A percentile compares a stretch with the other conserved stretches of the same genome.
phyloP scores from a whole-genome alignment of 495 filamentous ascomycete genomes.

The Aspergillus ellipticus region DNA sequence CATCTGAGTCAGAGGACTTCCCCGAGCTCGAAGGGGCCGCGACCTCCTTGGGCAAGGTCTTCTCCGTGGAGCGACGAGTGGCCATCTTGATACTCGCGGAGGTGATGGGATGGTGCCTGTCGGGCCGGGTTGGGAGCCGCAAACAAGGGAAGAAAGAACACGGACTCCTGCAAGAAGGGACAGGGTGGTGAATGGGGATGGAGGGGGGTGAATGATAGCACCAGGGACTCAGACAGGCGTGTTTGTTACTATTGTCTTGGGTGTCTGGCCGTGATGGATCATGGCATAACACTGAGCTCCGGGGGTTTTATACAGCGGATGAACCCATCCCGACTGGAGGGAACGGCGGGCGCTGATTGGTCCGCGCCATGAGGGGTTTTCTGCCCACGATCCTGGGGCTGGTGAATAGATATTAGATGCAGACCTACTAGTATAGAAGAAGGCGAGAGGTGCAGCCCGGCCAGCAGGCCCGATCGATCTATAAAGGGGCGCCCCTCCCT shows the following conservation, averaged over 20 bases:
- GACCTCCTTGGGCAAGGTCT: conserved; percentile 30
- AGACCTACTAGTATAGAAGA: not conserved
- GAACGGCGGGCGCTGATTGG: conserved; percentile 7
- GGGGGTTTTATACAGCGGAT: conserved; percentile 3
- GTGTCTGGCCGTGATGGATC: too few species aligned
- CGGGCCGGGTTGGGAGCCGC: not conserved
- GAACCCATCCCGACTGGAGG: not conserved
- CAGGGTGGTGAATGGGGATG: not conserved
- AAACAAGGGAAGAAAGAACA: not conserved
- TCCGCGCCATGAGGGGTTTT: not conserved
- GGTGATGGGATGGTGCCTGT: not conserved
- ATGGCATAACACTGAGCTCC: not conserved
- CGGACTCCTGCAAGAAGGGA: not conserved
- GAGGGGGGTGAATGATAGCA: not conserved
- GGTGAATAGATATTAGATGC: not conserved
- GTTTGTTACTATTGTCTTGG: too few species aligned
- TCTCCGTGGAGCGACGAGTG: conserved; percentile 29
- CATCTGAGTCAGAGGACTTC: conserved; percentile 33
- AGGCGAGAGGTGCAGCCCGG: not conserved
- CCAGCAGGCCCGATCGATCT: not conserved
- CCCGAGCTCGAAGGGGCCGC: conserved; percentile 24
- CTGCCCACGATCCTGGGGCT: not conserved
- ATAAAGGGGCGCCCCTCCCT: not conserved
- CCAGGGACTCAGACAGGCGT: too few species aligned
- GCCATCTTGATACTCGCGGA: conserved; percentile 25